Base-by-base conservation (phyloP, 202 grass and related monocot species). In the Bolboschoenoplectus hybrid region DNA sequence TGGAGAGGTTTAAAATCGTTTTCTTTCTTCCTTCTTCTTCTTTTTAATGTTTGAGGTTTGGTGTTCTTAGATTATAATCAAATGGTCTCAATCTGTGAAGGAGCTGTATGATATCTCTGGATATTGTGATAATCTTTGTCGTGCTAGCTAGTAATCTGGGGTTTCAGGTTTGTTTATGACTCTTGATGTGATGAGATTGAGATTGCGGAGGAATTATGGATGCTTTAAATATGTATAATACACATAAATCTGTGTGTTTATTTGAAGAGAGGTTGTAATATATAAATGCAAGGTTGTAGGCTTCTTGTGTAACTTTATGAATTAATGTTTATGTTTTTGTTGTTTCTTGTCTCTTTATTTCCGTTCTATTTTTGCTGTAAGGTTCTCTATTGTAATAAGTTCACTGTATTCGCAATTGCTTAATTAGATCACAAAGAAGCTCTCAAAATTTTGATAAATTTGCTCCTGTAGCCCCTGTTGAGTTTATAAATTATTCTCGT, bases 41-140 rank as follows among this genome's bases (percentile, higher is more conserved):
- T 56, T 56, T 39, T 5, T 13, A 12, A 57, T 79, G 17, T 40
- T 0, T 40, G 35, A 40, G 13, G 32, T 57, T 78, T 16, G 2
- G 14, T 57, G 11, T 40, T 78, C 11, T 78, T 78, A 39, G 70
- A 5, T 77, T 56, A 55, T 36, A 77, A 38, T 53, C 50, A 56
- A 56, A 17, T 77, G 32, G 40, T 45, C 16, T 40, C 2, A n/a
- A 70, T 70, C 13, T n/a, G 67, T 45, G 6, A 70, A 17, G 64
- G 64, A 67, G 64, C 10, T 68, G 36, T 68, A 16, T 41, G 6
- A 68, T 68, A 3, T 68, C 65, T 41, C 36, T 6, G 5, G 65
- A 40, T 67, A 41, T 67, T 13, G 10, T 0, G 4, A 67, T 67
- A 1, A 41, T 68, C 36, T 41, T 70, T 70, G 67, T 45, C 2